These are phyloP conservation scores for Xylaria sp. DNA, from an alignment of 2,329 filamentous ascomycete genomes.

Conservation along the genomic window DNA sequence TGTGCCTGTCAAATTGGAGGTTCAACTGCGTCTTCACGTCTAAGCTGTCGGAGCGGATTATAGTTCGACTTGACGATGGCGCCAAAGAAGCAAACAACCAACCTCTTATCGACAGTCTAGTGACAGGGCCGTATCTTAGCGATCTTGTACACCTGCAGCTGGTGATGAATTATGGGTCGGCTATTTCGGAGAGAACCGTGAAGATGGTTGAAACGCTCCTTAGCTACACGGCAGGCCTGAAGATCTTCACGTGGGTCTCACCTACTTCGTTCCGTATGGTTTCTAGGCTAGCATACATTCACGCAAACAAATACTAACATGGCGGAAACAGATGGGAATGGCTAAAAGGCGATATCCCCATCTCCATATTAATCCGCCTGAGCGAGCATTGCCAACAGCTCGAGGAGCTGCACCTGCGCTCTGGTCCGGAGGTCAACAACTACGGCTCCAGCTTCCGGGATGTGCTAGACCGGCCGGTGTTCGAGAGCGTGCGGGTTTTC, in stretches of 20 bases:
- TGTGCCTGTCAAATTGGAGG: conserved; percentile 29
- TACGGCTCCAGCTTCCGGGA: conserved; percentile 18
- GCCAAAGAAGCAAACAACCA: conserved; percentile 11
- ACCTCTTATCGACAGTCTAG: conserved; percentile 16
- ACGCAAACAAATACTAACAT: not conserved
- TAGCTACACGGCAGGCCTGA: conserved; percentile 8
- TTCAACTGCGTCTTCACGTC: conserved; percentile 35
- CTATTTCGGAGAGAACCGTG: conserved; percentile 16
- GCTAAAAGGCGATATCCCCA: conserved; percentile 25
- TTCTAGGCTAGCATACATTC: not conserved
- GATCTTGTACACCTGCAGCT: conserved; percentile 27
- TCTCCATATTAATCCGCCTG: conserved; percentile 15
- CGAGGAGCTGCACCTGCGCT: conserved; percentile 31
- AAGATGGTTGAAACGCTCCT: conserved; percentile 25
- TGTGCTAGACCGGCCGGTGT: conserved; percentile 11
- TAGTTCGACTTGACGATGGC: conserved; percentile 15
- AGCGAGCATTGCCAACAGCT: conserved; percentile 13
- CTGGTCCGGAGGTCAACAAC: conserved; percentile 15
- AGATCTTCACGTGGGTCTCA: conserved; percentile 30
- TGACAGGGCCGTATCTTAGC: conserved; percentile 28
- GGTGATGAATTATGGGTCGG: conserved; percentile 18
- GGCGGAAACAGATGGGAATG: conserved; percentile 28
- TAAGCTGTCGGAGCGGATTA: conserved; percentile 23
- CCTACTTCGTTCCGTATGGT: no score
- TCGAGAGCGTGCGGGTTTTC: conserved; percentile 22